Base-by-base conservation (phyloP, 2,329 filamentous ascomycete genomes). In the Ophiocordyceps unilateralis region DNA sequence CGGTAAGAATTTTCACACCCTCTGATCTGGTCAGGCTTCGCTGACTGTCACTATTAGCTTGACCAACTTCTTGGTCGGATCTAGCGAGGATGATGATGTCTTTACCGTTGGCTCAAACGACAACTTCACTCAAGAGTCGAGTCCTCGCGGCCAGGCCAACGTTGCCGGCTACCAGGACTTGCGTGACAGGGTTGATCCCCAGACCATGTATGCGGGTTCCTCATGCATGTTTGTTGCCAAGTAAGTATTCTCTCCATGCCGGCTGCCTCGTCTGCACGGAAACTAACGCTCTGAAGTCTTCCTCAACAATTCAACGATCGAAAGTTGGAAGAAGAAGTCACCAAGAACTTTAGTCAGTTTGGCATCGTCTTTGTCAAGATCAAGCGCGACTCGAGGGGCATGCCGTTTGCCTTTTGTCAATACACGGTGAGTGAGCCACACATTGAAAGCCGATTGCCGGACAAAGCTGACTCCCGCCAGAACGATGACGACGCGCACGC, bases 191-290 rank as follows among this genome's bases (percentile, higher is more conserved):
- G 55, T 67, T 3, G 69, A 75, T 50, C 67, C 71, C 4, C 73
- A 77, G 51, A 58, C 58, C 1, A 58, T 68, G 30, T 74, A 72
- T 43, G 67, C 72, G 0, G 64, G 73, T 0, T 67, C 65, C 8
- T 70, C 71, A 34, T 80, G 76, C 51, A 65, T 80, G 30, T 81
- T 81, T 50, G 74, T 78, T 32, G 77, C 76, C 26, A 81, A 81
- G 77, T 80, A 65, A 63, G 72, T 64, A 63, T 12, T 12, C 40
- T 36, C n/a, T 30, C 15, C 15, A 6, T n/a, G 9, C 38, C 40
- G 12, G 37, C 36, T 19, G 24, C 12, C 6, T 28, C 17, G 6
- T 4, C 2, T 9, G 19, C 11, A 43, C 50, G 52, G 45, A 55
- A 28, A 12, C 23, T 40, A 7, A 40, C 23, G 10, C n/a, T 19